A percentile compares a stretch with the other conserved stretches of the same genome.
phyloP scores from a whole-genome alignment of 2,329 filamentous ascomycete genomes.

The Lasiodiplodia sp. region DNA sequence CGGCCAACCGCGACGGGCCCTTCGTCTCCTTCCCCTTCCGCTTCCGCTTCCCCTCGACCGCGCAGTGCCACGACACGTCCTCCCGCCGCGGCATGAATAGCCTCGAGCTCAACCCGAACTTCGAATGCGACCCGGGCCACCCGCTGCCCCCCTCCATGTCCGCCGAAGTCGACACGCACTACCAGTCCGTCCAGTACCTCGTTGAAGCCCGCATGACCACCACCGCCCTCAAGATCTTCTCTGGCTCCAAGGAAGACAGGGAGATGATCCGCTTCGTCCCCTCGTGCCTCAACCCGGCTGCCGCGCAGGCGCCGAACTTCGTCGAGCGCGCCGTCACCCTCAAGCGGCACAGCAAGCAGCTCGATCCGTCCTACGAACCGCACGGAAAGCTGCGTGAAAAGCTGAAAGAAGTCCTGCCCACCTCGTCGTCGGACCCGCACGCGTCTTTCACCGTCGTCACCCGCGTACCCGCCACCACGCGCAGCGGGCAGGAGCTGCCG shows the following conservation, averaged over 20 bases:
- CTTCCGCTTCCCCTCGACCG: constrained; percentile 36
- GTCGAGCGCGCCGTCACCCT: constrained; percentile 31
- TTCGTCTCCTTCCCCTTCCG: constrained; percentile 36
- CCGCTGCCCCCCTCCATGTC: constrained; percentile 36
- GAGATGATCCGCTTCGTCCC: constrained; percentile 34
- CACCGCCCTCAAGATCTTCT: constrained; percentile 31
- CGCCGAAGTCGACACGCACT: constrained; percentile 32
- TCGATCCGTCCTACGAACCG: constrained; percentile 29
- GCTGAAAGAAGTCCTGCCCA: constrained; percentile 31
- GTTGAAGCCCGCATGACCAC: constrained; percentile 35
- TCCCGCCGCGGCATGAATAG: not conserved
- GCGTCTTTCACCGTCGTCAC: constrained; percentile 34
- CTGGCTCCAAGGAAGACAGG: constrained; percentile 33
- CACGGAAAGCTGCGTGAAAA: not conserved
- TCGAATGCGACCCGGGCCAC: constrained; percentile 33
- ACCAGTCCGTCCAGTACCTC: constrained; percentile 35
- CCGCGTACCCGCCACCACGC: constrained; percentile 31
- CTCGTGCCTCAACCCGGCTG: constrained; percentile 29
- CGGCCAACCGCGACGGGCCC: not conserved
- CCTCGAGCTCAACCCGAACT: constrained; percentile 30
- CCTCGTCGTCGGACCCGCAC: constrained; percentile 30
- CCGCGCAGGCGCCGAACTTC: constrained; percentile 16
- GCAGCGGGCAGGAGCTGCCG: constrained; percentile 34
- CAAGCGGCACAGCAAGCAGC: constrained; percentile 32
- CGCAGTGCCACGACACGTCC: constrained; percentile 30